Conservation (phyloP, 2,329 filamentous ascomycete genomes). For the Plectosphaerella sp. region DNA sequence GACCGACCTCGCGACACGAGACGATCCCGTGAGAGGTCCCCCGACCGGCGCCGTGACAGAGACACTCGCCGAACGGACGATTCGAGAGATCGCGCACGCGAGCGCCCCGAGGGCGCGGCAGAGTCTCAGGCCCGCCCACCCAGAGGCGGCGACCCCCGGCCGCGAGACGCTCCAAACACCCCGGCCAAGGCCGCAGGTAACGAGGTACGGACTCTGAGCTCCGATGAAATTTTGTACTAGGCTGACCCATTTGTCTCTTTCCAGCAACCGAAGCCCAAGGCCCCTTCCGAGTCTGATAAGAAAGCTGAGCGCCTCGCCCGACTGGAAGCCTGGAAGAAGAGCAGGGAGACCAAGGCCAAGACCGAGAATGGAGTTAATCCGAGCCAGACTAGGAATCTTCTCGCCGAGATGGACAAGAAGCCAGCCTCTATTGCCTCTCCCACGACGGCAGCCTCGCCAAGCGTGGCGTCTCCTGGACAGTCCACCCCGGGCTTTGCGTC, state of each 20-base stretch:
- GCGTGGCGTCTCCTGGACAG: slow-evolving; percentile 24
- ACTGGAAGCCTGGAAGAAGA: slow-evolving; percentile 88
- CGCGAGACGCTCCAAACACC: background rate
- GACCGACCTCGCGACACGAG: slow-evolving; percentile 52
- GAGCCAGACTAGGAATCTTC: slow-evolving; percentile 60
- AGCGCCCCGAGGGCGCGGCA: slow-evolving; percentile 65
- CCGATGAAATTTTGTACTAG: background rate
- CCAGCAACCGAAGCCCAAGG: slow-evolving; percentile 32
- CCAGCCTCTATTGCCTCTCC: slow-evolving; percentile 46
- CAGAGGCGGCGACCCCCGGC: slow-evolving; percentile 50
- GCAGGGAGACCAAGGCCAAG: slow-evolving; percentile 70
- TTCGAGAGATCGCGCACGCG: slow-evolving; percentile 61
- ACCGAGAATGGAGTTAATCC: slow-evolving; percentile 66
- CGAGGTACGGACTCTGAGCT: background rate
- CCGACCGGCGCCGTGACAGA: slow-evolving; percentile 47
- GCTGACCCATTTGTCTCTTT: background rate
- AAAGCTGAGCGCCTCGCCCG: slow-evolving; percentile 78
- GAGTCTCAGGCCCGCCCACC: slow-evolving; percentile 64
- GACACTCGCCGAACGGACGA: slow-evolving; percentile 68
- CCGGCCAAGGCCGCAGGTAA: background rate
- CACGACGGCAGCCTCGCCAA: slow-evolving; percentile 38
- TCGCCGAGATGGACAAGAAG: slow-evolving; percentile 71
- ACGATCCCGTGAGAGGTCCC: slow-evolving; percentile 57
- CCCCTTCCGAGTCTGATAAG: slow-evolving; percentile 66
- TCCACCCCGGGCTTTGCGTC: slow-evolving; percentile 39